Evolutionary conservation across 305 asterid genomes (phyloP), one percentile per base, ranked within the genome.

Genomic region (Striga hermonthica): DNA sequence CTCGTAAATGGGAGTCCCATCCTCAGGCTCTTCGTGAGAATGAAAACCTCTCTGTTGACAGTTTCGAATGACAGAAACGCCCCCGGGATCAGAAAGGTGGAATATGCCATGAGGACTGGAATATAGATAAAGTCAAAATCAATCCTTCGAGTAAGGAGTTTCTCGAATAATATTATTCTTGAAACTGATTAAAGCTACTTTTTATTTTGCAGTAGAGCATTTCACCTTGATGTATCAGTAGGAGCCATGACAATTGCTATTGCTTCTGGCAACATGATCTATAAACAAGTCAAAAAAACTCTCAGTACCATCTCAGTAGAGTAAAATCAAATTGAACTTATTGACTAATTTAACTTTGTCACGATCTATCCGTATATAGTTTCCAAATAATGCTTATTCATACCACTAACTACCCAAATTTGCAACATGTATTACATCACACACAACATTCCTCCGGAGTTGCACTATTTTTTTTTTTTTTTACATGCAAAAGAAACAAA

Each of bases 211-310:
- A 35, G 44, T 62, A 37, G 40, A 40, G 48, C 31, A 35, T 54
- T 62, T 43, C 13, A 82, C 87, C 87, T 77, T 65, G 80, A 74
- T 69, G 80, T 61, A 70, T 94, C 99, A 4, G 95, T 88, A 12
- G 99, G 99, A 77, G 99, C 99, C 99, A 94, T 88, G 70, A 94
- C 99, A 66, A 94, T 90, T 28, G 98, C 97, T 77, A 94, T 67
- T 44, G 99, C 95, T 79, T 94, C 99, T 16, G 96, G 96, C 72
- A 94, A 77, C 98, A 94, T 94, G 54, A 94, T 82, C 99, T 94
- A 75, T 40, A 72, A 71, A 79, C 44, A 67, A 74, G 67, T 40
- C 44, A 67, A 40, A 67, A 52, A 71, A 36, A 11, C 41, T 34
- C 49, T 48, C n/a, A 9, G 35, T 39, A 58, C 22, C 5, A 57